phyloP scores from a whole-genome alignment of 2,329 filamentous ascomycete genomes.

The Sclerotinia glacialis region DNA sequence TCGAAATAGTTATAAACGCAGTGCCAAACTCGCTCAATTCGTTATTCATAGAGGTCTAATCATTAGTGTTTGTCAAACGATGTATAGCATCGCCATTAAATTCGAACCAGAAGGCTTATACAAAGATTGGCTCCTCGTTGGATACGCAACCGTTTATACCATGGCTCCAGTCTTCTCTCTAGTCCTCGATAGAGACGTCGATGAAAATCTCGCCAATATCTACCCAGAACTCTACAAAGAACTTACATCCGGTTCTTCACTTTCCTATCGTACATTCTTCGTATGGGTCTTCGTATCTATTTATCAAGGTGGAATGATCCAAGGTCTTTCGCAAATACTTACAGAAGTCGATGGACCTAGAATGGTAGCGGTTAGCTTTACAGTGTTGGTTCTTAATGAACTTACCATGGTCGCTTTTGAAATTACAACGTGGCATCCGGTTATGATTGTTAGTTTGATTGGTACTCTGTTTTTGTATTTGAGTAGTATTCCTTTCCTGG shows the following conservation, averaged over 20 bases:
- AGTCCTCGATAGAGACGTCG: slow-evolving; percentile 91
- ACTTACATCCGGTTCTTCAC: slow-evolving; percentile 79
- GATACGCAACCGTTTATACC: slow-evolving; percentile 94
- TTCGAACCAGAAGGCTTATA: slow-evolving; percentile 95
- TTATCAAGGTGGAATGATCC: slow-evolving; percentile 93
- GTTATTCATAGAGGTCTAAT: slow-evolving; percentile 97
- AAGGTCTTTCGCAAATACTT: slow-evolving; percentile 87
- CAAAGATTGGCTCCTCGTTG: slow-evolving; percentile 93
- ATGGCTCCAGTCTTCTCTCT: slow-evolving; percentile 90
- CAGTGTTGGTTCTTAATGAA: slow-evolving; percentile 88
- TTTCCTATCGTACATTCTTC: slow-evolving; percentile 94
- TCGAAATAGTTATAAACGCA: slow-evolving; percentile 93
- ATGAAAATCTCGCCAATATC: slow-evolving; percentile 87
- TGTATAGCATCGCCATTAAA: slow-evolving; percentile 89
- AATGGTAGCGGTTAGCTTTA: slow-evolving; percentile 91
- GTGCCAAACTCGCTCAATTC: slow-evolving; percentile 93
- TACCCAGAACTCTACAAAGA: slow-evolving; percentile 99
- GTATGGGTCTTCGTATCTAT: slow-evolving; percentile 93
- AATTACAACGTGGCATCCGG: slow-evolving; percentile 93
- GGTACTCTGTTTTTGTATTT: slow-evolving; percentile 81
- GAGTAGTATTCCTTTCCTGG: slow-evolving; percentile 80
- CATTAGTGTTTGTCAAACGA: slow-evolving; percentile 92
- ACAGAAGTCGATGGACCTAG: slow-evolving; percentile 69
- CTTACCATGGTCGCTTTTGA: slow-evolving; percentile 96
- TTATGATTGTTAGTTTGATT: slow-evolving; percentile 82